Conservation (phyloP, 2,329 filamentous ascomycete species). For the Aspergillus luchuensis region DNA sequence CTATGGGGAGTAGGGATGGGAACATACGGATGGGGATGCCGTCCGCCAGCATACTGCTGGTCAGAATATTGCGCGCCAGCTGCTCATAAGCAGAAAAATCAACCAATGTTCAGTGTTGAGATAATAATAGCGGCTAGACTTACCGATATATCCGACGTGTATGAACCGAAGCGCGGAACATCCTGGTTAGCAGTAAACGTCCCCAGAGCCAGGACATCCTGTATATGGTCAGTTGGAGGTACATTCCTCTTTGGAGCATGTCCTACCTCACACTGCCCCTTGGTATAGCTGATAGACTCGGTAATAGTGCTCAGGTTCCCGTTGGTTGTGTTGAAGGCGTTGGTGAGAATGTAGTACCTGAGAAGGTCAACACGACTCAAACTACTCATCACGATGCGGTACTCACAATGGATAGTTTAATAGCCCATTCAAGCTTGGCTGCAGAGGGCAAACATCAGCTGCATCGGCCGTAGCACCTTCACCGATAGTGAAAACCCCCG, state of each 20-base stretch:
- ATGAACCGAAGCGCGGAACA: conserved; percentile 54
- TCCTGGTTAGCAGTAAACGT: conserved; percentile 64
- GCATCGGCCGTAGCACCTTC: conserved; percentile 48
- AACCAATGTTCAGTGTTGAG: background rate
- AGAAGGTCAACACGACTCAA: conserved; percentile 29
- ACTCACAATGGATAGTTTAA: conserved; percentile 43
- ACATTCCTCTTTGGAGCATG: background rate
- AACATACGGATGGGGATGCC: conserved; percentile 59
- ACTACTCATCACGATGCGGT: too few relatives aligned
- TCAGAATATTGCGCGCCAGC: conserved; percentile 60
- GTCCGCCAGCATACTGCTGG: conserved; percentile 59
- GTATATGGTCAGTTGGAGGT: background rate
- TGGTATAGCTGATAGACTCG: conserved; percentile 5
- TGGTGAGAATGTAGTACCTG: conserved; percentile 33
- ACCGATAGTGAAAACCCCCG: conserved; percentile 50
- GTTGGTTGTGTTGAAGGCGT: conserved; percentile 33
- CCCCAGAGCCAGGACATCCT: conserved; percentile 39
- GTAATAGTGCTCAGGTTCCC: conserved; percentile 36
- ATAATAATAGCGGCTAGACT: background rate
- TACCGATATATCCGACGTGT: conserved; percentile 14
- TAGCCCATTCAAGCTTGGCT: conserved; percentile 47
- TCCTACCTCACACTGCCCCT: background rate
- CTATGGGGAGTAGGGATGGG: background rate
- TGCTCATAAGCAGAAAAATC: background rate
- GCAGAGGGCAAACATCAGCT: conserved; percentile 45